These are phyloP conservation scores for Exophiala xenobiotica DNA, from an alignment of 2,329 filamentous ascomycete species.

Conservation along the genomic window DNA sequence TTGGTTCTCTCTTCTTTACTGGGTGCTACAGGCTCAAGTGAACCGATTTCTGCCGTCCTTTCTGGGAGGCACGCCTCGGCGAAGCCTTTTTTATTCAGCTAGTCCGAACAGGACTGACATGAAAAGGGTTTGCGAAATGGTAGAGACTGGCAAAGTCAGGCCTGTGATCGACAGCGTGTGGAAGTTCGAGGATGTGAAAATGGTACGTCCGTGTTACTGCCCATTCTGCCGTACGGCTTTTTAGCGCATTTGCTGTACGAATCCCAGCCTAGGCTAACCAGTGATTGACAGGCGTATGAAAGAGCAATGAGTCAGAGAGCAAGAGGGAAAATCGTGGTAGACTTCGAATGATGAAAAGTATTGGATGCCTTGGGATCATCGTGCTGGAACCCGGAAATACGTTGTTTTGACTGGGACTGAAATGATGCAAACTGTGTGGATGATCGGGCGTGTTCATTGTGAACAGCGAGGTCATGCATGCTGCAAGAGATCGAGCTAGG, in stretches of 20 bases:
- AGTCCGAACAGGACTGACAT: slow-evolving; percentile 16
- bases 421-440: no score
- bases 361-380: neutral
- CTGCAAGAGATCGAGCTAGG: no score
- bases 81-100: slow-evolving; percentile 10
- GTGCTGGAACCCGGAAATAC: neutral
- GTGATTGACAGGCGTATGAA: slow-evolving; percentile 38
- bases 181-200: slow-evolving; percentile 37
- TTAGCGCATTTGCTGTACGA: no score
- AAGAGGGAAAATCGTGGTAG: slow-evolving; percentile 18
- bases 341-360: neutral
- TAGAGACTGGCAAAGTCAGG: slow-evolving; percentile 38
- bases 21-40: neutral
- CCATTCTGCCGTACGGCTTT: neutral
- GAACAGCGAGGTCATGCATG: no score
- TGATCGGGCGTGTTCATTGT: no score
- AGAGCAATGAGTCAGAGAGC: slow-evolving; percentile 10
- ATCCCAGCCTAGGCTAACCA: neutral
- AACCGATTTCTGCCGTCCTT: slow-evolving; percentile 7
- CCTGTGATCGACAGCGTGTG: slow-evolving; percentile 41
- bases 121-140: slow-evolving; percentile 35
- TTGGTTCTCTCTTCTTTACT: neutral
- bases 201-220: slow-evolving; percentile 3
- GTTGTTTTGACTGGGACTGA: no score
- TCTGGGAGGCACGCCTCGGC: slow-evolving; percentile 13